Evolutionary conservation across 2,329 filamentous ascomycete genomes (phyloP), one percentile per base, ranked within the genome.

Genomic region (Hypoxylon sp.): DNA sequence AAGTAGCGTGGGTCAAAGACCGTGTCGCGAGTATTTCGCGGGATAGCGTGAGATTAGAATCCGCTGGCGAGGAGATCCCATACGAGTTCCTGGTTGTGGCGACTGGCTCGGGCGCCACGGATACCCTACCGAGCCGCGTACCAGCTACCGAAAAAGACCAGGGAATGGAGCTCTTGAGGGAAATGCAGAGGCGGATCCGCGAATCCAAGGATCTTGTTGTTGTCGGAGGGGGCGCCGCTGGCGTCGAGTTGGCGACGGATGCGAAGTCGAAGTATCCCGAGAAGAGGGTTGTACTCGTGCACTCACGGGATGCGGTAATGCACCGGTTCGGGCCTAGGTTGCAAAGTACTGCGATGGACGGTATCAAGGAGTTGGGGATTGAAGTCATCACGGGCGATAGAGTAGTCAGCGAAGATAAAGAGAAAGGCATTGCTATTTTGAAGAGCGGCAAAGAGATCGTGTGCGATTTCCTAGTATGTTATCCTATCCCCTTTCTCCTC

Each of bases 231-330:
- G 88, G 88, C 2, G 87, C 89, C 0, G 88, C 88, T 0, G 89
- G 89, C 1, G 85, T 91, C 0, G 87, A 91, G 76, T 78, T 90
- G 35, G 88, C 87, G 0, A 83, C 86, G 0, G 88, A 91, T 72
- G 84, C 86, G 9, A 89, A 89, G 75, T 81, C 81, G 4, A 74
- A 80, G 9, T 88, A 87, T 69, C 86, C 87, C 0, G 81, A 85
- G 5, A 91, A 91, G 77, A 76, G 79, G 0, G 84, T 91, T 9
- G 83, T 83, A 0, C 74, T 91, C 5, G 81, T 91, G 0, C 88
- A 91, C 74, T 90, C 89, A 1, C 80, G 88, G 14, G 75, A 78
- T 1, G 80, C 79, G 0, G 75, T 90, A 1, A 84, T 91, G 83
- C 82, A 85, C 61, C 80, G 82, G 0, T 91, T 86, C 35, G 84